Base-by-base conservation (phyloP, 2,329 filamentous ascomycete species). In the Neobulgaria alba region DNA sequence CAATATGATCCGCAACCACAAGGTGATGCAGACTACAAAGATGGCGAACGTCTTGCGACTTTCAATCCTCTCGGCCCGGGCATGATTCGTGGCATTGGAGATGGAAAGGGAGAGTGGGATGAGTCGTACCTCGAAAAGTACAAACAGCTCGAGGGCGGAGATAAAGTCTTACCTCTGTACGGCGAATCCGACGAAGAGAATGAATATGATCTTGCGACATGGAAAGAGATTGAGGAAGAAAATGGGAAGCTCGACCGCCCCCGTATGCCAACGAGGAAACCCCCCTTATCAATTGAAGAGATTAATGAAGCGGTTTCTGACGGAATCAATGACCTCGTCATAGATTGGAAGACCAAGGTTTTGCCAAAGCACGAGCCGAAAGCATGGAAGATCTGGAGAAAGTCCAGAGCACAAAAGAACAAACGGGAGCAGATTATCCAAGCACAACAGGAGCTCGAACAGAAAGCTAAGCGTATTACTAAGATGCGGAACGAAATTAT, bases 311-410 rank as follows among this genome's bases (percentile, higher is more conserved):
- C 75, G 10, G 67, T 90, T 23, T 63, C 77, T 19, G 59, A 72
- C 14, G 69, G 65, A 18, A 69, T 85, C 9, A 54, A 63, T 5
- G 59, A 66, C 1, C 68, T 76, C 43, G 66, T 68, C 36, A 55
- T 62, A 3, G 57, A 61, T 3, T 90, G 84, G 83, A 60, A 61
- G n/a, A 57, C 66, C n/a, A 65, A 62, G 1, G 78, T 77, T 48
- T 65, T 75, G 5, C 72, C 76, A 0, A 73, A 66, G 38, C 63
- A 75, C 10, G 63, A 76, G 41, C 58, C 57, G 4, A 77, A 69
- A 42, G 82, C 82, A 0, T 71, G 75, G 54, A 60, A 56, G 3
- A 50, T 82, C 2, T 93, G 85, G 86, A 56, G 59, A 17, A 61
- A 67, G 29, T 75, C 75, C 20, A 73, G 68, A 37, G 65, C 63